Evolutionary conservation across 306 rosid species (phyloP).

Genomic region (Malus sieversii): DNA sequence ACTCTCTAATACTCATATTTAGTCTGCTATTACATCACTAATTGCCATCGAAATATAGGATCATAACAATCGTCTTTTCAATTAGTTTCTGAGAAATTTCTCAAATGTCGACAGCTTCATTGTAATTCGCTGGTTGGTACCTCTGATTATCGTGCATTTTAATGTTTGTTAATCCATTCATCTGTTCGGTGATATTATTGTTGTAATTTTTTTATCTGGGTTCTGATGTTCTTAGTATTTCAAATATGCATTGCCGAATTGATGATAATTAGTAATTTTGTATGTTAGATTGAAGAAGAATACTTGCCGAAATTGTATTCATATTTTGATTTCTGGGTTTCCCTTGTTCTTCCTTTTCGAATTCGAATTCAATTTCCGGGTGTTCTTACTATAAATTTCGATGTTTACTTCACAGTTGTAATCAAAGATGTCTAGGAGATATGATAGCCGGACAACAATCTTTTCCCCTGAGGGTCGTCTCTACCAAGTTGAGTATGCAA

Average conservation of each 20-base stretch:
- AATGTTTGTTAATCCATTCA: no score
- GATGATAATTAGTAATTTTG: background rate
- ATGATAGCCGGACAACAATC: slow-evolving; percentile 33
- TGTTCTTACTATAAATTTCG: background rate
- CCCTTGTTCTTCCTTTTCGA: background rate
- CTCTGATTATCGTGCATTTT: no score
- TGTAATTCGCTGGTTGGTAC: no score
- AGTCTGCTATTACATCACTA: no score
- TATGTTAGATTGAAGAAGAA: background rate
- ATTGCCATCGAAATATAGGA: no score
- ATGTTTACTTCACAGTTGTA: background rate
- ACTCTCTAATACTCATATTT: no score
- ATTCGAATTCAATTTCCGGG: background rate
- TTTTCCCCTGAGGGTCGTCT: slow-evolving; percentile 41
- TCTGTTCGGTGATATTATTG: background rate
- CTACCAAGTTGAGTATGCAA: slow-evolving; percentile 38
- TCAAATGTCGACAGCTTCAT: no score
- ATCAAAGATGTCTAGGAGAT: slow-evolving; percentile 22
- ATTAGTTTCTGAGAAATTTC: no score
- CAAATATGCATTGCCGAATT: background rate
- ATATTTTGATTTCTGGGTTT: background rate
- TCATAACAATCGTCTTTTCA: no score
- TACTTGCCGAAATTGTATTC: background rate
- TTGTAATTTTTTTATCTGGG: background rate
- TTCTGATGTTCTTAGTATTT: background rate